Evolutionary conservation across 1,284 basidiomycete genomes (phyloP).

Genomic region (Irpex sp.): DNA sequence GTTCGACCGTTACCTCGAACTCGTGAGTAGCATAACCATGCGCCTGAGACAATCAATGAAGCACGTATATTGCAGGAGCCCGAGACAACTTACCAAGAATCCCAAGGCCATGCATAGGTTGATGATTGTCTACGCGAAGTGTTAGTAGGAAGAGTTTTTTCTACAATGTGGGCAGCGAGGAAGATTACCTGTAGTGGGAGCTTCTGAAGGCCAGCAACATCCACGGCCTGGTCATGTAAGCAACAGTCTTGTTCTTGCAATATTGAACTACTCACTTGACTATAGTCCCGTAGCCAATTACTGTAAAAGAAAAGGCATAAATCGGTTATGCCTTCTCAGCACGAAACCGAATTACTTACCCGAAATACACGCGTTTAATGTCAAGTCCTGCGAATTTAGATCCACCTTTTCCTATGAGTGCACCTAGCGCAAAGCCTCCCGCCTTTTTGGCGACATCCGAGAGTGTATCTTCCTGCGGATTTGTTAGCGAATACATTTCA

Average conservation of each 20-base stretch:
- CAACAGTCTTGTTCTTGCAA: constrained; percentile 2
- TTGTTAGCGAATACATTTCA: background rate
- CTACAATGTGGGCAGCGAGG: background rate
- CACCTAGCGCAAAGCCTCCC: constrained; percentile 57
- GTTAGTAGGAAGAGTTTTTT: background rate
- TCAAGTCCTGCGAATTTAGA: constrained; percentile 73
- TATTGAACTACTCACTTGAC: constrained; percentile 43
- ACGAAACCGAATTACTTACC: constrained; percentile 36
- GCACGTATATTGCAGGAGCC: background rate
- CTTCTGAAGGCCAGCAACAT: constrained; percentile 80
- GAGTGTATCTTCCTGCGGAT: constrained; percentile 62
- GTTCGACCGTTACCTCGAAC: constrained; percentile 88
- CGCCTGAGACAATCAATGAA: constrained; percentile 41
- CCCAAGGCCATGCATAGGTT: constrained; percentile 89
- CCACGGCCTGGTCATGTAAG: constrained; percentile 62
- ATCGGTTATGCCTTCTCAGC: background rate
- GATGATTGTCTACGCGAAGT: constrained; percentile 64
- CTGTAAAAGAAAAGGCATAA: constrained; percentile 27
- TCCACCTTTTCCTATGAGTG: constrained; percentile 56
- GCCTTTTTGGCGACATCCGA: constrained; percentile 63
- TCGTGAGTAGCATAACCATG: constrained; percentile 84
- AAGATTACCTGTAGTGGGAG: constrained; percentile 55
- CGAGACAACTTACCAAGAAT: constrained; percentile 49
- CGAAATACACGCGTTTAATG: constrained; percentile 76
- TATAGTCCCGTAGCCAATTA: constrained; percentile 83